Percentiles rank a stretch among this genome's conserved stretches.
Conservation (phyloP, 345 rosid genomes). For the Melaleuca quinquenervia region DNA sequence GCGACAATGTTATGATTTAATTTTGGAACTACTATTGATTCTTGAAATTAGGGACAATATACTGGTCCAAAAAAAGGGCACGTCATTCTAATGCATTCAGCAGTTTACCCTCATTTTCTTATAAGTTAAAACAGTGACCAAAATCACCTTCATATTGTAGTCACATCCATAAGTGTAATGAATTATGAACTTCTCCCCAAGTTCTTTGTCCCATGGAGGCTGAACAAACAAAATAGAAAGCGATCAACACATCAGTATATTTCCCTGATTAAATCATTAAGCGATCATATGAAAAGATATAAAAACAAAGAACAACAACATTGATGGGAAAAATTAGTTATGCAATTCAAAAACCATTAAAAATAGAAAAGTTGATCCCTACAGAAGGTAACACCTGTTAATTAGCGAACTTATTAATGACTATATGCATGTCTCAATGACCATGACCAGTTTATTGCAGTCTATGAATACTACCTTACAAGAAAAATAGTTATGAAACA, state of each 20-base stretch:
- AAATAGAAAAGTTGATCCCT: not conserved
- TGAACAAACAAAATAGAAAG: constrained; percentile 23
- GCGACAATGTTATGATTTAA: not conserved
- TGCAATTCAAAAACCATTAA: not conserved
- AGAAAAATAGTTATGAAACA: not conserved
- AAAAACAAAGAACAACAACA: not conserved
- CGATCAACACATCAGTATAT: not conserved
- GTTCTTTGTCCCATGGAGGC: constrained; percentile 99
- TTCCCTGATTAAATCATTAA: not conserved
- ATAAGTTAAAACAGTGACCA: not conserved
- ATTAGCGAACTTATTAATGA: not conserved
- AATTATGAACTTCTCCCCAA: constrained; percentile 76
- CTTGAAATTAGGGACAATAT: not conserved
- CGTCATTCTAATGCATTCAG: not conserved
- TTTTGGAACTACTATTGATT: not conserved
- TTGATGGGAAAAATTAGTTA: not conserved
- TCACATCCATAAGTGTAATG: constrained; percentile 98
- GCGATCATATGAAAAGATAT: not conserved
- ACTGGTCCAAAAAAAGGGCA: not conserved
- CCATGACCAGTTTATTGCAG: not conserved
- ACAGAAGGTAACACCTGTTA: rapidly evolving
- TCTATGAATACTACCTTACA: not conserved
- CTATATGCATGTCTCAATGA: not conserved
- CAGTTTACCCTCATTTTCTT: not conserved
- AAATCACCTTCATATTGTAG: constrained; percentile 76